phyloP scores from a whole-genome alignment of 495 filamentous ascomycete species.

The Penicillium cinerascens region DNA sequence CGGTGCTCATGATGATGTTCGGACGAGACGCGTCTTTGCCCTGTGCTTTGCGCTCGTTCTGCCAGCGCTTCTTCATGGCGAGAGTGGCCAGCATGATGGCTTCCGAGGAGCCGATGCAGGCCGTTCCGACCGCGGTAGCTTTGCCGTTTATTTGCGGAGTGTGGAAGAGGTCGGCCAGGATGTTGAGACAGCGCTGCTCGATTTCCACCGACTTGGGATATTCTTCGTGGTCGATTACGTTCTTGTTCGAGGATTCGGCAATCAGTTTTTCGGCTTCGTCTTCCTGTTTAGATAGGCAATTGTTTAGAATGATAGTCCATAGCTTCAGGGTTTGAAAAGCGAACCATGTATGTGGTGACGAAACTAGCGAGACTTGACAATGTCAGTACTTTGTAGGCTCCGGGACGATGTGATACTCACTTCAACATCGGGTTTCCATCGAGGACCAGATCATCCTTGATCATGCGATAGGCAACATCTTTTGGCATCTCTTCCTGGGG shows the following conservation, averaged over 20 bases:
- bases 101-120: constrained; percentile 78
- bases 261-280: constrained; percentile 88
- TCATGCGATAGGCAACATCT: constrained; percentile 4
- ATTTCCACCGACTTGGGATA: constrained; percentile 84
- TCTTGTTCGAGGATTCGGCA: constrained; percentile 80
- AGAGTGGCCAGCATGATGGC: constrained; percentile 84
- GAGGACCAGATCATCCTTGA: no score
- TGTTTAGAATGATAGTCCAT: no score
- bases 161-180: constrained; percentile 83
- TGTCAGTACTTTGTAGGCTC: not conserved
- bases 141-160: constrained; percentile 49
- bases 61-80: constrained; percentile 92
- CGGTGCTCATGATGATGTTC: constrained; percentile 85
- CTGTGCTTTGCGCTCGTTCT: constrained; percentile 67
- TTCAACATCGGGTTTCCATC: not conserved
- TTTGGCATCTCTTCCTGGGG: constrained; percentile 9
- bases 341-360: constrained; percentile 21
- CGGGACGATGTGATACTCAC: not conserved
- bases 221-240: constrained; percentile 90
- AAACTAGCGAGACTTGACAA: constrained; percentile 16
- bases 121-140: constrained; percentile 70
- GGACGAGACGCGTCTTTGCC: constrained; percentile 68
- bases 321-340: not conserved
- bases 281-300: constrained; percentile 47
- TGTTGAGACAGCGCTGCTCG: constrained; percentile 83